phyloP scores from a whole-genome alignment of 495 filamentous ascomycete genomes.

The Aspergillus wentii region DNA sequence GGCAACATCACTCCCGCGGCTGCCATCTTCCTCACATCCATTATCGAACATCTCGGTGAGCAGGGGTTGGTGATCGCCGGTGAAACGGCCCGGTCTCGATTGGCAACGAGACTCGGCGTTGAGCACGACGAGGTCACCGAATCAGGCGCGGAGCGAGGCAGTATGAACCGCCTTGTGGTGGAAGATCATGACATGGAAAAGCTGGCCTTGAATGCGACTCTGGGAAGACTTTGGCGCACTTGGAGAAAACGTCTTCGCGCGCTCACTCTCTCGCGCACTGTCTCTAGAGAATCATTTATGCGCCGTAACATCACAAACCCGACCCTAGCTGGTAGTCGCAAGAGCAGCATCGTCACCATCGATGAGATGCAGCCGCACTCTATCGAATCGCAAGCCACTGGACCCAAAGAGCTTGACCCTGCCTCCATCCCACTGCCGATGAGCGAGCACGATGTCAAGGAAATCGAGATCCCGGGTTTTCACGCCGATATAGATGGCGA shows the following conservation, averaged over 20 bases:
- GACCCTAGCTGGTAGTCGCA: constrained; percentile 24
- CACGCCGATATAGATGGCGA: constrained; percentile 55
- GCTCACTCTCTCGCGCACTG: constrained; percentile 29
- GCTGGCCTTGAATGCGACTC: constrained; percentile 77
- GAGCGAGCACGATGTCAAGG: constrained; percentile 61
- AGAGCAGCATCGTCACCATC: constrained; percentile 33
- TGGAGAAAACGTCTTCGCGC: constrained; percentile 79
- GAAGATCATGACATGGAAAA: constrained; percentile 93
- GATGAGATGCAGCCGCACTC: constrained; percentile 23
- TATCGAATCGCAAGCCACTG: constrained; percentile 2
- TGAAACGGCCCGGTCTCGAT: constrained; percentile 75
- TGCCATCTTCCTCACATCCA: constrained; percentile 91
- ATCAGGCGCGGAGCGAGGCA: constrained; percentile 19
- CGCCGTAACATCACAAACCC: constrained; percentile 24
- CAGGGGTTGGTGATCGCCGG: constrained; percentile 83
- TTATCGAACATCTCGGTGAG: constrained; percentile 92
- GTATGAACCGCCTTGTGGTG: constrained; percentile 64
- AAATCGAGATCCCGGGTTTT: constrained; percentile 68
- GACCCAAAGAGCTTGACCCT: constrained; percentile 36
- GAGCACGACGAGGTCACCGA: constrained; percentile 14
- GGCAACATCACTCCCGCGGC: constrained; percentile 85
- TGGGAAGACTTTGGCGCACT: constrained; percentile 88
- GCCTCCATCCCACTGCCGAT: constrained; percentile 60
- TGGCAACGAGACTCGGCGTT: constrained; percentile 34
- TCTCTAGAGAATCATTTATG: constrained; percentile 41